A percentile compares a stretch with the other conserved stretches of the same genome.
These are phyloP conservation scores for Deuterostichococcus epilithicus DNA, from an alignment of 139 green algal species.

Conservation along the genomic window DNA sequence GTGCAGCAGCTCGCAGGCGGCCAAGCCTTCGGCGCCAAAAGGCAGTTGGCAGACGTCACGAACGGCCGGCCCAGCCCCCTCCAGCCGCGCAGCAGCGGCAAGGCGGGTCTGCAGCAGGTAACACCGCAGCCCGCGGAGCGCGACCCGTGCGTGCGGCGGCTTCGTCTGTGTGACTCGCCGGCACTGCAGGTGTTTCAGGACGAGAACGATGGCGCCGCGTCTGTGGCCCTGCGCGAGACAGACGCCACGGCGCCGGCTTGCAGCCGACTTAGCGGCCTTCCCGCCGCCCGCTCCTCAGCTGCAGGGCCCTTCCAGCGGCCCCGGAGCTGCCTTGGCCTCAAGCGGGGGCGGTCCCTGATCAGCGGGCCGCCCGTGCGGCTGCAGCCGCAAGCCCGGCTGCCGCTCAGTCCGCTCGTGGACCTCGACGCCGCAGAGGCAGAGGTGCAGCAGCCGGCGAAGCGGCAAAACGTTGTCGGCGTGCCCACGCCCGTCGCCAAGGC, in stretches of 20 bases:
- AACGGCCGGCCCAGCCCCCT: too few species aligned
- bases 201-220: neutral
- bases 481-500: too few species aligned
- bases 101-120: neutral
- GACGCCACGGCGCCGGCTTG: too few species aligned
- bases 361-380: neutral
- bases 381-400: neutral
- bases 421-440: neutral
- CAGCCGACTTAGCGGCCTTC: neutral
- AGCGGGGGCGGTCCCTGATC: neutral
- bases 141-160: neutral
- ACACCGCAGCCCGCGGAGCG: neutral
- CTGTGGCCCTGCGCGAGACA: too few species aligned
- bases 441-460: neutral
- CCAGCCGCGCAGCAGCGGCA: neutral
- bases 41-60: neutral
- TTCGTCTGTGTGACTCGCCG: neutral
- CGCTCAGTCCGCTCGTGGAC: neutral
- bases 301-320: too few species aligned
- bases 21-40: too few species aligned
- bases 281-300: too few species aligned
- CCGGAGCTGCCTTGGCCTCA: neutral
- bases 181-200: neutral
- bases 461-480: neutral
- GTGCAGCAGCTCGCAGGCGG: neutral